Evolutionary conservation across 257 asterid genomes (phyloP), one percentile per base, ranked within the genome.

Genomic region (Gentiana dahurica): DNA sequence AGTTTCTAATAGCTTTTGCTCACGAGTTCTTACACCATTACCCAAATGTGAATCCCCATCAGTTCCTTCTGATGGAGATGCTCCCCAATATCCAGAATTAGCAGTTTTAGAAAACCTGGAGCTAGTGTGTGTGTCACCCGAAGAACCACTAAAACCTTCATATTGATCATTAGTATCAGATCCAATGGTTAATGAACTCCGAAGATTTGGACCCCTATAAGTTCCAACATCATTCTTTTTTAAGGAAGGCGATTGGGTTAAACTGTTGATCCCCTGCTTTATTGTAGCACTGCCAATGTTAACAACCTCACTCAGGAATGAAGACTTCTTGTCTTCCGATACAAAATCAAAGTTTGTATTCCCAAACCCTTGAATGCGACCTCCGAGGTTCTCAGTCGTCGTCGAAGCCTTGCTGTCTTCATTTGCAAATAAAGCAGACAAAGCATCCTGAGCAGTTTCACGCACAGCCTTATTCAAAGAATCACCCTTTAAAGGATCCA

Each of bases 301-400:
- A 61, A 92, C 97, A 61, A 92, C 94, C 77, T 83, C 97, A 64
- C 83, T 80, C 60, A 92, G 78, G 75, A 91, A 92, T 53, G 98
- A 87, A 68, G 71, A 85, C 71, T 76, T 92, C 68, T 92, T 93
- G 49, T 82, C 95, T 13, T 85, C 75, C 57, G 97, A 78, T 59
- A 79, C 95, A 71, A 73, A 81, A 73, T 81, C 95, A 71, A 73
- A 81, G 73, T 77, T 78, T 52, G 87, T 83, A 62, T 68, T 92
- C 48, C 98, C 98, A 65, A 91, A 92, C 41, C 98, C 98, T 69
- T 92, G 91, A 67, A 92, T 92, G 47, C 98, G 87, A 67, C 94
- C 74, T 58, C 95, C 81, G 51, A 92, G 95, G 57, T 69, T 85
- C 73, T 81, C 94, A 7, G 73, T 54, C 2, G 94, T 78, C 46